Evolutionary conservation across 345 rosid species (phyloP), one percentile per base, ranked within the genome.

Genomic region (Citrus medica): DNA sequence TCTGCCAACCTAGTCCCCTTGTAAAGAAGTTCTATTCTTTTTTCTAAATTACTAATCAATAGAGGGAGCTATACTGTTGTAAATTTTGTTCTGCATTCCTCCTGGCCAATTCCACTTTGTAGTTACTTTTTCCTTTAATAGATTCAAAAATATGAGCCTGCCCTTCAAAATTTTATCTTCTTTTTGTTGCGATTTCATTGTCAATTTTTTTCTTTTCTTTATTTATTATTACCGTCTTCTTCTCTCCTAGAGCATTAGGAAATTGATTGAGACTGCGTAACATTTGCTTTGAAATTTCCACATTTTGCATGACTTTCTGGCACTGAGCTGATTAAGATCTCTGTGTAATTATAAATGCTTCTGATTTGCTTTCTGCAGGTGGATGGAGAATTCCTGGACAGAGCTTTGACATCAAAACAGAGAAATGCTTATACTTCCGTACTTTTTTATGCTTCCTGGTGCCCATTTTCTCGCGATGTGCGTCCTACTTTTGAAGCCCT

Each of bases 391-490:
- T 85, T 88, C 76, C 85, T 95, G 58, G 91, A 92, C 60, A 80
- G 85, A 80, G 74, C 85, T 78, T 83, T 88, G 86, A 60, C 77
- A 81, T 84, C 91, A 74, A 85, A 86, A 53, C 86, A 79, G 75
- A 77, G 79, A 27, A 79, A 83, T 73, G 81, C 72, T 78, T 93
- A 79, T 74, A 76, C 85, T 53, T 82, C 94, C 0, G 81, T 95
- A 30, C 92, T 95, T 67, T 91, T 95, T 86, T 89, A 93, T 76
- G 97, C 94, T 85, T 87, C 96, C n/a, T 91, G 92, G 92, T 92
- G 98, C 87, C 97, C 90, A 1, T 93, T 95, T 77, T 95, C 98
- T 25, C 33, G 51, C 25, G 78, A 69, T 62, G 4, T 88, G 28
- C 83, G 60, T 14, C 85, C 94, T 42, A 86, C 81, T 74, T 94